Conservation (phyloP, 805 yeast species). For the Yarrowia yakushimensis region DNA sequence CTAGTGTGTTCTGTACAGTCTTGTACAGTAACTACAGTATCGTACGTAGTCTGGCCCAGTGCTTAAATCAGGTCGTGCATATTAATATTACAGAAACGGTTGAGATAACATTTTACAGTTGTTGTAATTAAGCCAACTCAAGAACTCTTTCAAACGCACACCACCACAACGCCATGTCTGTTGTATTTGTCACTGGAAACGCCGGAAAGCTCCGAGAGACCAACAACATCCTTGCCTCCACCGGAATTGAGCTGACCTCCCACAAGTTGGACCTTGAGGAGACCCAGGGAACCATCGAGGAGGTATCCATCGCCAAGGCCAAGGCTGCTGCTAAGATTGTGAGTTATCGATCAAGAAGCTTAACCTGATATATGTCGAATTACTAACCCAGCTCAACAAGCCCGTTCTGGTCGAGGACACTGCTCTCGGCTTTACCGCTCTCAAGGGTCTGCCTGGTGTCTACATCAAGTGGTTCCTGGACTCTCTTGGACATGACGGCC, state of each 20-base stretch:
- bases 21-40: too few species aligned
- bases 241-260: slow-evolving; percentile 48
- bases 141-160: background rate
- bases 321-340: slow-evolving; percentile 61
- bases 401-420: slow-evolving; percentile 96
- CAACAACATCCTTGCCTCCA: slow-evolving; percentile 54
- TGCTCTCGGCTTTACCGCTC: slow-evolving; percentile 76
- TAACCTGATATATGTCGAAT: background rate
- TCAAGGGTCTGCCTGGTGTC: slow-evolving; percentile 90
- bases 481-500: slow-evolving; percentile 67
- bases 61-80: background rate
- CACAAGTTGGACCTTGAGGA: slow-evolving; percentile 78
- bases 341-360: slow-evolving; percentile 25
- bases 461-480: slow-evolving; percentile 89
- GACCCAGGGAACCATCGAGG: slow-evolving; percentile 81
- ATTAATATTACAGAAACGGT: background rate
- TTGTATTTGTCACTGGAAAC: slow-evolving; percentile 63
- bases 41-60: too few species aligned
- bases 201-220: slow-evolving; percentile 85
- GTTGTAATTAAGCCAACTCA: background rate
- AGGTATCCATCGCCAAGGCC: slow-evolving; percentile 79
- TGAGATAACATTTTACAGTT: background rate
- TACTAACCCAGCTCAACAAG: slow-evolving; percentile 46
- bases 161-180: slow-evolving; percentile 4
- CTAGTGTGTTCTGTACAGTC: too few species aligned